Base-by-base conservation (phyloP, 768 basidiomycete species). In the Agaricus blazei region DNA sequence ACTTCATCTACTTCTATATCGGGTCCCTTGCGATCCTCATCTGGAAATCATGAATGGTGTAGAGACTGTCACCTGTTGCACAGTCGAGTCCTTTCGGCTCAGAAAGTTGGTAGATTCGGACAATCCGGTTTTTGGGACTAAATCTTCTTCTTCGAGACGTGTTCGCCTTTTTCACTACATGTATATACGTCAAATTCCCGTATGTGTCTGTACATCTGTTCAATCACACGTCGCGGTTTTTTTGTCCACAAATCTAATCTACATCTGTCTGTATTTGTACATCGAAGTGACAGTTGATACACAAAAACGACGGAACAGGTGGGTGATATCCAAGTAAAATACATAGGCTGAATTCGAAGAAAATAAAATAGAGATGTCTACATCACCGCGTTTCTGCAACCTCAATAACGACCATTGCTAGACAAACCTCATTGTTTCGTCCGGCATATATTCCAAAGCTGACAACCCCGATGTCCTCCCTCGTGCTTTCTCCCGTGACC, bases 1-100 rank as follows among this genome's bases (percentile, higher is more conserved):
- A 97, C 69, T 98, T 98, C 75, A 94, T 98, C 75, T 98, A 98
- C 80, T 96, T 96, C 75, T 98, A 96, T 77, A 78, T 98, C 68
- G 93, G 92, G 54, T 76, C 87, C 36, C 85, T 95, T 64, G 95
- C 95, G 58, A 84, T 98, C 74, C 86, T 98, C 70, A 84, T 93
- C 75, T 93, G 91, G 91, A 93, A 92, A 76, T 93, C 91, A 81
- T 93, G 73, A 73, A 73, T 46, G 9, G 15, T 28, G 23, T 9
- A 43, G 40, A 26, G 38, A 23, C 19, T 9, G 37, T 12, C 41
- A 9, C 34, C 54, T 19, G 7, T 49, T 41, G 41, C 37, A n/a
- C 14, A 41, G 24, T 28, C 19, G 5, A 36, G 26, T 37, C 48
- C 23, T 40, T 37, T 54, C 26, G 45, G 51, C 51, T 52, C 19